Percentiles rank a stretch among this genome's conserved stretches.
phyloP scores from a whole-genome alignment of 495 filamentous ascomycete genomes.

The Penicillium arizonense region DNA sequence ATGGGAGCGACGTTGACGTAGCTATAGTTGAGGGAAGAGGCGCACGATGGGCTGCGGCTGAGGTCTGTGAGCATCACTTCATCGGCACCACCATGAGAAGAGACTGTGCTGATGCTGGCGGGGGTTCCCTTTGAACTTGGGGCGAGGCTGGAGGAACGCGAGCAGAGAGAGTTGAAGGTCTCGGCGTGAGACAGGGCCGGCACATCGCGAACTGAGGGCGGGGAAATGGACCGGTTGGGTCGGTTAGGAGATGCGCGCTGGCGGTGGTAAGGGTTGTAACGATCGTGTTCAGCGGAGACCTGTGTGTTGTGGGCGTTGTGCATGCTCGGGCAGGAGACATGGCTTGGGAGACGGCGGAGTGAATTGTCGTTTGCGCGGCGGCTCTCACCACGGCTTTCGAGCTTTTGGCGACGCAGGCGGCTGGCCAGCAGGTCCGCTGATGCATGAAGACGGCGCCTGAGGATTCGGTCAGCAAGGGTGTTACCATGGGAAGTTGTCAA shows the following conservation, averaged over 20 bases:
- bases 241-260: conserved; percentile 35
- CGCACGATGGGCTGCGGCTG: conserved; percentile 32
- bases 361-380: conserved; percentile 16
- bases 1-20: conserved; percentile 31
- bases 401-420: conserved; percentile 43
- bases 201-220: conserved; percentile 48
- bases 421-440: conserved; percentile 42
- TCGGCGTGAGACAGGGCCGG: conserved; percentile 46
- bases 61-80: conserved; percentile 37
- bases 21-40: conserved; percentile 28
- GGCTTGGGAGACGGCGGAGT: conserved; percentile 26
- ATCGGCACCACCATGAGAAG: conserved; percentile 34
- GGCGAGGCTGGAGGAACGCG: conserved; percentile 49
- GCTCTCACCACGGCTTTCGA: conserved; percentile 30
- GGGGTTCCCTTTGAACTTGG: conserved; percentile 43
- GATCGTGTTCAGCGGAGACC: conserved; percentile 30
- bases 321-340: conserved; percentile 37
- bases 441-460: conserved; percentile 38
- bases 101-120: conserved; percentile 41
- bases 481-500: not conserved
- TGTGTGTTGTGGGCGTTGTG: conserved; percentile 31
- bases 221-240: conserved; percentile 45
- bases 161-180: conserved; percentile 43
- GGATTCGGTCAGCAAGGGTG: not conserved
- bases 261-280: conserved; percentile 38